Evolutionary conservation across 257 asterid species (phyloP).

Genomic region (Solanum ahanhuiri): DNA sequence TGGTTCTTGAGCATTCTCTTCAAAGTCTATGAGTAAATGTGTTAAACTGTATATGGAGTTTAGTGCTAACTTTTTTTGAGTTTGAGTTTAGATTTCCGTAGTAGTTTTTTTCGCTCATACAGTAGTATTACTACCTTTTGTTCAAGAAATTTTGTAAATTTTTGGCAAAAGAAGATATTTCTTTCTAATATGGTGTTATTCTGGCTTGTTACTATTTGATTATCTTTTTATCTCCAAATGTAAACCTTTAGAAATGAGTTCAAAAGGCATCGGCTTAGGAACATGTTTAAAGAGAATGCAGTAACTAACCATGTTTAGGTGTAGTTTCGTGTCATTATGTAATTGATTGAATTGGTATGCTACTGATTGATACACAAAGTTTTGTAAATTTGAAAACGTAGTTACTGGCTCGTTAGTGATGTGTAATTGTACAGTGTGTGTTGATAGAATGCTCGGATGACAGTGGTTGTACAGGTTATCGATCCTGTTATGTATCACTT

Average conservation of each 20-base stretch:
- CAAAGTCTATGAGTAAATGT: conserved; percentile 27
- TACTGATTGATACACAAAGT: not conserved
- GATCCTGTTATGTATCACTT: not conserved
- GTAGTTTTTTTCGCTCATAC: not conserved
- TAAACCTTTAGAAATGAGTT: not conserved
- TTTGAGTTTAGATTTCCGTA: not conserved
- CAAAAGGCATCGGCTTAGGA: not conserved
- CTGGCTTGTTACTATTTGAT: not conserved
- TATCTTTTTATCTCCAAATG: not conserved
- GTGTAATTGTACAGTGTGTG: not conserved
- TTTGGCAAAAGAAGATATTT: not conserved
- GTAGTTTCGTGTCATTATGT: not conserved
- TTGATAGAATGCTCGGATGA: not conserved
- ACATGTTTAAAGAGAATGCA: not conserved
- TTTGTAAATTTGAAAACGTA: not conserved
- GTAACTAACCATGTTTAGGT: not conserved
- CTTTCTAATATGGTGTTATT: not conserved
- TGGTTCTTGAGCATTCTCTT: conserved; percentile 51
- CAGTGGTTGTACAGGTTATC: not conserved
- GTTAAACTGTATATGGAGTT: not conserved
- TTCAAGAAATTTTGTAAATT: not conserved
- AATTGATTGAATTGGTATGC: not conserved
- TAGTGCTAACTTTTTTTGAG: not conserved
- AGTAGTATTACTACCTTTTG: not conserved
- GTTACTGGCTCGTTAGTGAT: not conserved